Percentiles rank a stretch among this genome's conserved stretches.
Conservation (phyloP, 805 yeast species). For the Schwanniomyces occidentalis region DNA sequence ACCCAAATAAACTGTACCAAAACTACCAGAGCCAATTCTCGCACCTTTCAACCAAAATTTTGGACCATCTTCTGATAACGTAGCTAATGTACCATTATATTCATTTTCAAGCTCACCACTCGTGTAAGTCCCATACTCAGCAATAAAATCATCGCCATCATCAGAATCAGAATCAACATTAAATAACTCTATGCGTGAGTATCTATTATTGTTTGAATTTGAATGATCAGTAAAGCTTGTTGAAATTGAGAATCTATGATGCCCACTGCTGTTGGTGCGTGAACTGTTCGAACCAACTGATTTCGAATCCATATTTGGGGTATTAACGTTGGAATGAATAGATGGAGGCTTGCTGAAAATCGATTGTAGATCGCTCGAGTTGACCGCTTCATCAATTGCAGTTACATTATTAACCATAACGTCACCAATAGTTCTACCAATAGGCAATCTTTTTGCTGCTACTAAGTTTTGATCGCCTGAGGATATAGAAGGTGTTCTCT, state of each 20-base stretch:
- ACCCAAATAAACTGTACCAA: constrained; percentile 91
- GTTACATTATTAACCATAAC: constrained; percentile 55
- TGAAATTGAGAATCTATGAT: constrained; percentile 26
- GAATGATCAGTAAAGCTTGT: constrained; percentile 28
- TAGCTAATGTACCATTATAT: constrained; percentile 1
- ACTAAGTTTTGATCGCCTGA: constrained; percentile 13
- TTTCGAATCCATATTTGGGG: constrained; percentile 15
- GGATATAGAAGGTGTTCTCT: constrained; percentile 19
- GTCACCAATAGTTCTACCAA: constrained; percentile 59
- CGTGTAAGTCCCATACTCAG: constrained; percentile 16
- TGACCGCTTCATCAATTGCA: constrained; percentile 52
- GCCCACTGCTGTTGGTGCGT: constrained; percentile 1
- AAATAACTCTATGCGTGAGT: constrained; percentile 49
- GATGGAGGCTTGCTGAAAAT: constrained; percentile 28
- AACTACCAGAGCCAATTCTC: constrained; percentile 90
- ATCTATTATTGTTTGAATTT: constrained; percentile 24
- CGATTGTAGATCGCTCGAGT: constrained; percentile 25
- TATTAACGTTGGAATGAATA: constrained; percentile 14
- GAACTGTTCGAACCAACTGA: constrained; percentile 14
- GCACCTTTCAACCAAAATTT: constrained; percentile 92
- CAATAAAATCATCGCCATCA: constrained; percentile 42
- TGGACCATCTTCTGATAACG: constrained; percentile 39
- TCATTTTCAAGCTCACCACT: constrained; percentile 8
- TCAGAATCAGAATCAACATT: constrained; percentile 41
- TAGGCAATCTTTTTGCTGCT: constrained; percentile 11